Percentiles rank a stretch among this genome's conserved stretches.
phyloP scores from a whole-genome alignment of 2,329 filamentous ascomycete species.

The Amauroascus niger region DNA sequence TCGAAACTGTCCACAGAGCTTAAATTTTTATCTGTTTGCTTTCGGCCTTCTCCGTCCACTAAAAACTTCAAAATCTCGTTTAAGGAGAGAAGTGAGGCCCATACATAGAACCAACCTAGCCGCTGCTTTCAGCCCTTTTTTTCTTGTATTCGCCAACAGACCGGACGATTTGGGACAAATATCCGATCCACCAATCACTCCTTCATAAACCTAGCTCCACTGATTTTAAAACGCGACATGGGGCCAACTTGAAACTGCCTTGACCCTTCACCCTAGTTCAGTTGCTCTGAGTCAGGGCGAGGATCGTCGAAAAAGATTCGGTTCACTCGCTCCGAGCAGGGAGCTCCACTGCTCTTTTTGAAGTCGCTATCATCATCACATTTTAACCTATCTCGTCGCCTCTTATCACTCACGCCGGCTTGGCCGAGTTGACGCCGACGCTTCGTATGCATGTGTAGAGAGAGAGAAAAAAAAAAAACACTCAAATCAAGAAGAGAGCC shows the following conservation, averaged over 20 bases:
- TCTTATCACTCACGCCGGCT: too few relatives aligned
- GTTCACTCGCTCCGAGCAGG: neutral
- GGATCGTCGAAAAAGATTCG: slow-evolving; percentile 4
- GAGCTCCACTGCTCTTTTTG: neutral
- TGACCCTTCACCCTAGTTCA: neutral
- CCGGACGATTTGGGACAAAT: neutral
- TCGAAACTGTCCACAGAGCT: too few relatives aligned
- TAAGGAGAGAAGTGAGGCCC: neutral
- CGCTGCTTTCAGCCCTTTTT: neutral
- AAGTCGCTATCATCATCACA: neutral
- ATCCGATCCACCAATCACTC: slow-evolving; percentile 1
- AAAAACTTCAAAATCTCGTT: neutral
- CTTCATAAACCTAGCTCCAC: neutral
- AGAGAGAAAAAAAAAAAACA: too few relatives aligned
- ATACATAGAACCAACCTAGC: slow-evolving; percentile 2
- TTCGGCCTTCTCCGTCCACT: slow-evolving; percentile 4
- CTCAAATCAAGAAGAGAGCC: too few relatives aligned
- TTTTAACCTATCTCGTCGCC: neutral
- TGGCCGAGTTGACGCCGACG: too few relatives aligned
- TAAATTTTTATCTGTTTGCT: neutral
- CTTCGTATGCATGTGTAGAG: too few relatives aligned
- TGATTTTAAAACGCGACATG: slow-evolving; percentile 8
- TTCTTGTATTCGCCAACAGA: neutral
- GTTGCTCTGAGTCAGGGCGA: neutral
- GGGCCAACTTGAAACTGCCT: slow-evolving; percentile 4